Evolutionary conservation across 164 flowering plant genomes (phyloP), one percentile per base, ranked within the genome.

Genomic region (Vitis cinerea): DNA sequence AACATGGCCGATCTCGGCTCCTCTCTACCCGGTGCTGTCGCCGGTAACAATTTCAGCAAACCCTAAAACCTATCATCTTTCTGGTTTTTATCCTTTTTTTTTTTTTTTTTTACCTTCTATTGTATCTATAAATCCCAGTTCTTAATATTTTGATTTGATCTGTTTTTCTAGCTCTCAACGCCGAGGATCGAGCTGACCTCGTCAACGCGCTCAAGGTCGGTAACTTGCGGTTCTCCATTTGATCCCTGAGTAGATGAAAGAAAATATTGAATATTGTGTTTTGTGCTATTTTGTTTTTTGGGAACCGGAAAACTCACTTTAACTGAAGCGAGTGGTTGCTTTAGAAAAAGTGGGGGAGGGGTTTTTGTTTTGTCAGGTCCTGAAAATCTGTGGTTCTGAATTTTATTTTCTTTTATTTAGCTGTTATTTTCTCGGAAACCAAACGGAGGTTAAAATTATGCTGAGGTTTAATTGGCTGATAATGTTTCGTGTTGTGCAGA

Each of bases 191-290:
- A 59, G 89, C 81, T 1, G 88, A 74, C 8, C 86, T 90, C 31
- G 89, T 85, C 23, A 82, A 74, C 59, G 88, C 85, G 50, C 85
- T 88, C 19, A 87, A 88, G 93, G 96, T 90, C 48, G 10, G 65
- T 60, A 31, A 14, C 56, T 31, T 61, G 15, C 37, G 12, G 23
- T 44, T 27, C 55, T n/a, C 68, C 54, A 0, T 50, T 47, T 30
- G 29, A 17, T 62, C 8, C 16, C 56, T 53, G 56, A 14, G 3
- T 13, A 14, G n/a, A 14, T 13, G n/a, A 14, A 11, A n/a, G 16
- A 53, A 53, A 53, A 53, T 14, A 12, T 5, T 13, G n/a, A n/a
- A 12, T 13, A 53, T 4, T 2, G 14, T 6, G 56, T 10, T 13
- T 53, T 13, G 15, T 14, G 56, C 0, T 53, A 2, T 53, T 53